phyloP scores from a whole-genome alignment of 495 filamentous ascomycete genomes.

The Darksidea phi region DNA sequence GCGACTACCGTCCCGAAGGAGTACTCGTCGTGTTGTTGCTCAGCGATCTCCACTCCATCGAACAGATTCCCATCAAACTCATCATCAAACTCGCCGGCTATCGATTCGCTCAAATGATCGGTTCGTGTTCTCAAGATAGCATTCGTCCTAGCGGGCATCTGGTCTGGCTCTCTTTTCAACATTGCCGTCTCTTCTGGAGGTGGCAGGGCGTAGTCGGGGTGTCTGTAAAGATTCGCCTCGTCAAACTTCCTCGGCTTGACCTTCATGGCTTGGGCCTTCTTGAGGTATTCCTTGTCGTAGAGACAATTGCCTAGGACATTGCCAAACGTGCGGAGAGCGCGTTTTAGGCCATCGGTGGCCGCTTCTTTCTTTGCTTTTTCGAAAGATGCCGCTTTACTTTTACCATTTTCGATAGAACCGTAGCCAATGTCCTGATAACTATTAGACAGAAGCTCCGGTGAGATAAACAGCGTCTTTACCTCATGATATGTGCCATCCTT shows the following conservation, averaged over 20 bases:
- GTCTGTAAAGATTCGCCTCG: constrained; percentile 72
- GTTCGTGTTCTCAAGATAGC: constrained; percentile 26
- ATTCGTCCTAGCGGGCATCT: constrained; percentile 9
- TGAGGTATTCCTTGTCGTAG: constrained; percentile 91
- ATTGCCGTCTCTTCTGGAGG: constrained; percentile 55
- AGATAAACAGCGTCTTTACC: constrained; percentile 40
- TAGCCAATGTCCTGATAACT: constrained; percentile 77
- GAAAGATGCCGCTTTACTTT: constrained; percentile 88
- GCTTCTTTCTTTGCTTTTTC: constrained; percentile 99
- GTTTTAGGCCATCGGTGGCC: constrained; percentile 89
- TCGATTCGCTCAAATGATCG: constrained; percentile 25
- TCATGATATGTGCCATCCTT: constrained; percentile 93
- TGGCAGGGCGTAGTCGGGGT: constrained; percentile 65
- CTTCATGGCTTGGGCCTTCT: constrained; percentile 81
- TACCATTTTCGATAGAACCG: constrained; percentile 91
- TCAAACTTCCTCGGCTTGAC: constrained; percentile 66
- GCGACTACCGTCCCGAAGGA: constrained; percentile 12
- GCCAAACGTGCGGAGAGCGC: constrained; percentile 86
- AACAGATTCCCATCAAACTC: constrained; percentile 65
- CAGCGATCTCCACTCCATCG: constrained; percentile 42
- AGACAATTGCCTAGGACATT: constrained; percentile 96
- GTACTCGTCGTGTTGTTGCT: constrained; percentile 25
- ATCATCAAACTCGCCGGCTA: constrained; percentile 50
- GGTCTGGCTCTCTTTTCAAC: constrained; percentile 34
- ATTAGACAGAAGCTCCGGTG: constrained; percentile 5